phyloP scores from a whole-genome alignment of 768 basidiomycete genomes.

The Leucocoprinus sp. region DNA sequence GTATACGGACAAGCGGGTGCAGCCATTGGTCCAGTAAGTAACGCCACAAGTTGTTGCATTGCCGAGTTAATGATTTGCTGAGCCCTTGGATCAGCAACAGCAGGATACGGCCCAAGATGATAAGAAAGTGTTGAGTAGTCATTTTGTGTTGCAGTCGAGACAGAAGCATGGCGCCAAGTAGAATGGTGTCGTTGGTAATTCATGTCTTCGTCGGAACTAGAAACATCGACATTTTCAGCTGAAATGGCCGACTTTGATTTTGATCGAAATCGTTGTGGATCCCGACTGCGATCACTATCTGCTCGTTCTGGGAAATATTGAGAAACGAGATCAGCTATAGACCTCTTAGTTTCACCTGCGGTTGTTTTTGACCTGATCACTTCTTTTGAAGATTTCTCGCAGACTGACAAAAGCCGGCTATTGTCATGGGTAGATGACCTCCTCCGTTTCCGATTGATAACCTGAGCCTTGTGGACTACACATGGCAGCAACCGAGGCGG shows the following conservation, averaged over 20 bases:
- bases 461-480: no score
- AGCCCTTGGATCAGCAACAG: slow-evolving; percentile 31
- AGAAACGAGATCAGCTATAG: neutral
- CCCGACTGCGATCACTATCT: neutral
- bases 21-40: slow-evolving; percentile 20
- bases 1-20: slow-evolving; percentile 14
- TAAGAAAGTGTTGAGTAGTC: slow-evolving; percentile 14
- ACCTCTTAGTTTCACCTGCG: neutral
- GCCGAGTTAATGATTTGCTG: slow-evolving; percentile 35
- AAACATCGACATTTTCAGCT: neutral
- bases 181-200: neutral
- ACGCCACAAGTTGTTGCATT: slow-evolving; percentile 34
- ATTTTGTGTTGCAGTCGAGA: slow-evolving; percentile 17
- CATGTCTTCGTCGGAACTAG: neutral
- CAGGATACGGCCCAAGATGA: slow-evolving; percentile 21
- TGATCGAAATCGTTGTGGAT: neutral
- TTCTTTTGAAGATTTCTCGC: neutral
- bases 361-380: neutral
- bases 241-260: neutral
- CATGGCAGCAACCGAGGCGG: no score
- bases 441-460: slow-evolving; percentile 4
- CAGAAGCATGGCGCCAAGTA: slow-evolving; percentile 5
- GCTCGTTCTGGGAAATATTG: neutral
- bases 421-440: slow-evolving; percentile 3
- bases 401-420: neutral